Conservation (phyloP, 768 basidiomycete species). For the Harrya chromipes region DNA sequence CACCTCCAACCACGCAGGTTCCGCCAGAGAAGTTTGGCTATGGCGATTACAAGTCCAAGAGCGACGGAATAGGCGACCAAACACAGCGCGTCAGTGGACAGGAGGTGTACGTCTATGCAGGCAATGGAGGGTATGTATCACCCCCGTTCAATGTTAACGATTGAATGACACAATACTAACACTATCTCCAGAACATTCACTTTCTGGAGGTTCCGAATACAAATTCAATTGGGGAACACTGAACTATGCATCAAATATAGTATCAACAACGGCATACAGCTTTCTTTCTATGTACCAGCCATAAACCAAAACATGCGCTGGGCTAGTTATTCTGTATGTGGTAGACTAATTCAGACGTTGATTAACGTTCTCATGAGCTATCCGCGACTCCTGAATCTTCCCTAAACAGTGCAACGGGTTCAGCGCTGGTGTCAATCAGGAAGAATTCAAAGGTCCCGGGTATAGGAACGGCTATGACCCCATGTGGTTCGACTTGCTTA, state of each 20-base stretch:
- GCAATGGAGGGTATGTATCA: constrained; percentile 48
- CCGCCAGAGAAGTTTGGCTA: constrained; percentile 4
- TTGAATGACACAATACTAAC: not conserved
- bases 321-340: constrained; percentile 80
- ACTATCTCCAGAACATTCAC: constrained; percentile 63
- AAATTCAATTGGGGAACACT: constrained; percentile 64
- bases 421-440: constrained; percentile 84
- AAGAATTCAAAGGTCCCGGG: constrained; percentile 79
- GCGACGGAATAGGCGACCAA: constrained; percentile 26
- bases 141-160: not conserved
- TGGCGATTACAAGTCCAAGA: constrained; percentile 19
- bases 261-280: constrained; percentile 74
- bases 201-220: constrained; percentile 92
- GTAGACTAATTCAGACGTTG: not conserved
- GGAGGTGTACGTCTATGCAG: constrained; percentile 69
- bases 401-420: constrained; percentile 76
- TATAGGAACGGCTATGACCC: constrained; percentile 84
- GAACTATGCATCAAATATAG: constrained; percentile 81
- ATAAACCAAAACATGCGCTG: constrained; percentile 81
- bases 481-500: constrained; percentile 90
- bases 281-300: constrained; percentile 84
- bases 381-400: not conserved
- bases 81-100: constrained; percentile 52
- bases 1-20: constrained; percentile 2
- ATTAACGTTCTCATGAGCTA: not conserved